Conservation (phyloP, 2,329 filamentous ascomycete species). For the Daldinia eschscholtzii region DNA sequence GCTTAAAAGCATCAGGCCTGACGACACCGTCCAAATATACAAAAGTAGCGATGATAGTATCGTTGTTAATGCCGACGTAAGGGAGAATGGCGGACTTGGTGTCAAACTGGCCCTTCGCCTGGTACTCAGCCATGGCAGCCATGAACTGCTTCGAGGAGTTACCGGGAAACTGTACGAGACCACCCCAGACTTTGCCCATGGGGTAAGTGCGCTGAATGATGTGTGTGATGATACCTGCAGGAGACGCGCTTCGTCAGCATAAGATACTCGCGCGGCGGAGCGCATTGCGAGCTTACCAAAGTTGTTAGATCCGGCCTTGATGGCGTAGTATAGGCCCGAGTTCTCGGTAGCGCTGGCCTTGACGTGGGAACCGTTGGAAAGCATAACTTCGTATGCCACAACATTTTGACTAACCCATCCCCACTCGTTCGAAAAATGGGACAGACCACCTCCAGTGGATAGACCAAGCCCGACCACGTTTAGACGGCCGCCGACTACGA, state of each 20-base stretch:
- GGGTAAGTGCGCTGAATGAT: slow-evolving; percentile 10
- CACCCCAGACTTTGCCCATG: slow-evolving; percentile 11
- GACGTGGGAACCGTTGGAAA: slow-evolving; percentile 8
- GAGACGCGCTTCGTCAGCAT: not conserved
- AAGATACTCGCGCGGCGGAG: not conserved
- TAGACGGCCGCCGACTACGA: slow-evolving; percentile 9
- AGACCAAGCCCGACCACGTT: slow-evolving; percentile 4
- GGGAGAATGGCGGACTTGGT: slow-evolving; percentile 14
- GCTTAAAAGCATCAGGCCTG: slow-evolving; percentile 2
- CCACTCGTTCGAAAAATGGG: slow-evolving; percentile 8
- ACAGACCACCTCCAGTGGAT: slow-evolving; percentile 3
- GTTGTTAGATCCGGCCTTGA: slow-evolving; percentile 12
- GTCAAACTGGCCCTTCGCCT: slow-evolving; percentile 6
- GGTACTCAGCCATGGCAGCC: slow-evolving; percentile 13
- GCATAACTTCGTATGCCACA: slow-evolving; percentile 8
- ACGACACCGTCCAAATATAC: slow-evolving; percentile 11
- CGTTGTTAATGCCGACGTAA: slow-evolving; percentile 12
- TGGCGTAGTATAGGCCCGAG: slow-evolving; percentile 1
- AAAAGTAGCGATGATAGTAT: slow-evolving; percentile 11
- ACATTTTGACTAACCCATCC: slow-evolving; percentile 15
- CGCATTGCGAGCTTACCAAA: not conserved
- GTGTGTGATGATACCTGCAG: slow-evolving; percentile 3
- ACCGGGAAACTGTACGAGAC: slow-evolving; percentile 8
- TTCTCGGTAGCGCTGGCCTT: slow-evolving; percentile 9
- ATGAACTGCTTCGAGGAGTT: slow-evolving; percentile 15